phyloP scores from a whole-genome alignment of 306 rosid genomes.

The Vigna trinervia region DNA sequence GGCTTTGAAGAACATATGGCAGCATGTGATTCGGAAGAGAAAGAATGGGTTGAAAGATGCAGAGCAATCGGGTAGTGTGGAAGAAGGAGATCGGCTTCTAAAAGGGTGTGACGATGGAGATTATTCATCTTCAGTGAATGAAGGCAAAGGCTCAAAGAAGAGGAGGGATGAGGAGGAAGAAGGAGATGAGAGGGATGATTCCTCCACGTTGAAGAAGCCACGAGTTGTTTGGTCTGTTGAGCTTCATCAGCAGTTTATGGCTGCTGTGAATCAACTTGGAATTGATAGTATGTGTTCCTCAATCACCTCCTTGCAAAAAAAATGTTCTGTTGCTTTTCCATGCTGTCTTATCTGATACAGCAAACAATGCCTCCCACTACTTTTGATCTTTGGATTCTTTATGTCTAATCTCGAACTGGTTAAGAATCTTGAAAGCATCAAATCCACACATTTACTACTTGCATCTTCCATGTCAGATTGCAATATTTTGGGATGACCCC shows the following conservation, averaged over 20 bases:
- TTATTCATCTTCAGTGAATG: slow-evolving; percentile 92
- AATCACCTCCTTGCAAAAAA: slow-evolving; percentile 17
- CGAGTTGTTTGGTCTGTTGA: slow-evolving; percentile 99
- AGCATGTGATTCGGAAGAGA: slow-evolving; percentile 93
- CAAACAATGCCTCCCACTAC: slow-evolving; percentile 3
- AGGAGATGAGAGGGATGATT: slow-evolving; percentile 82
- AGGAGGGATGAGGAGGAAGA: slow-evolving; percentile 92
- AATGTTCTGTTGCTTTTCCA: slow-evolving; percentile 34
- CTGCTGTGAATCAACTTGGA: slow-evolving; percentile 93
- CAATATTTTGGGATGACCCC: slow-evolving; percentile 5
- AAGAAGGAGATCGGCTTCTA: slow-evolving; percentile 83
- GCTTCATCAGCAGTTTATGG: slow-evolving; percentile 98
- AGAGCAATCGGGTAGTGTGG: slow-evolving; percentile 77
- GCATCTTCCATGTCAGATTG: slow-evolving; percentile 3
- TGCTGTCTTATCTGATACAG: slow-evolving; percentile 6
- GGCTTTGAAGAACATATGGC: slow-evolving; percentile 98
- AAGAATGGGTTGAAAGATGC: slow-evolving; percentile 75
- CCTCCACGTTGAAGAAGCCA: slow-evolving; percentile 84
- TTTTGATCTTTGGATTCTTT: slow-evolving; percentile 11
- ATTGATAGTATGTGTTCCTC: slow-evolving; percentile 82
- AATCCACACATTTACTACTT: slow-evolving; percentile 18
- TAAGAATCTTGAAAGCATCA: neutral
- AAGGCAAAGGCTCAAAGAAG: slow-evolving; percentile 77
- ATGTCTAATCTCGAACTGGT: neutral
- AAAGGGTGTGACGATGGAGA: slow-evolving; percentile 77